Base-by-base conservation (phyloP, 2,329 filamentous ascomycete species). In the Pezicula rhizophila region DNA sequence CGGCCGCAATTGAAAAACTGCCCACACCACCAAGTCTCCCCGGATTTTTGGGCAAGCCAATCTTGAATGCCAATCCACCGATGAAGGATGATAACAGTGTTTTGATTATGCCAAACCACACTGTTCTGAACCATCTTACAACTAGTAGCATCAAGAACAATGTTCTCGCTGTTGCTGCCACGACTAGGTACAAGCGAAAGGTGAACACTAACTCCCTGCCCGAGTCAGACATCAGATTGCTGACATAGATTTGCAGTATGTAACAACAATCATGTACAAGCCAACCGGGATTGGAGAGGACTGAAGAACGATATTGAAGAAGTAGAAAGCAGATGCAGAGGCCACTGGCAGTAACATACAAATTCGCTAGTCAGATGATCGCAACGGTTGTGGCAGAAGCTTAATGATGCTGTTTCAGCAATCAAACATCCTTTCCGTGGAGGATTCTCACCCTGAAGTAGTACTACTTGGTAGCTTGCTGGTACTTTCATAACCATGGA, bases 1-100 rank as follows among this genome's bases (percentile, higher is more conserved):
- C 83, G 23, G 73, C 78, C 42, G 87, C 88, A 25, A 85, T 90
- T 47, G 82, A 85, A 56, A 89, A 88, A 60, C 76, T 92, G n/a
- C 83, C 89, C 1, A 82, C 83, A 20, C 92, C 93, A 5, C 93
- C 93, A 1, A 84, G 80, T 56, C 76, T 99, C 40, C 93, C 93
- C 1, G 82, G 93, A 43, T 97, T 97, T 71, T 72, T 99, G 44
- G 88, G 86, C 58, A 96, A 96, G 71, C 93, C 91, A 28, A 96
- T 99, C 51, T 71, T 99, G 56, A 99, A 99, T 66, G 88, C 88
- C 43, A 85, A 84, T 2, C 90, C 89, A 23, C 84, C 92, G 6
- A 89, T 96, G 77, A 97, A 97, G 73, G 93, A 99, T 66, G 93
- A 99, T 69, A 96, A 92, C 68, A 96, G 91, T 69, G 93, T 99